Evolutionary conservation across 73 alveolate genomes (phyloP), one percentile per base, ranked within the genome.

Genomic region (Paramecium tetraurelia): DNA sequence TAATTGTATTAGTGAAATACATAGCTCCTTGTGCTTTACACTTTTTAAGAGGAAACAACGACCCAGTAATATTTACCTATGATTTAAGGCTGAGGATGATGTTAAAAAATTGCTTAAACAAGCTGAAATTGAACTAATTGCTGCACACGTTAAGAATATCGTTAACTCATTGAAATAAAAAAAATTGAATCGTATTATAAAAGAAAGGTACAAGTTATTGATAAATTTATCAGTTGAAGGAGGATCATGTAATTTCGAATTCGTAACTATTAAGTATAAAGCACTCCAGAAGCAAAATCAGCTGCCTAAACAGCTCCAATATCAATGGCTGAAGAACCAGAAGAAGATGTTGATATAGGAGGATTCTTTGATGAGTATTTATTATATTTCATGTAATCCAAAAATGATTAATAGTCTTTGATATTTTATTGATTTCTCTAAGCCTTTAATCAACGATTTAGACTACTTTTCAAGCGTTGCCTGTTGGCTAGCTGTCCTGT

Each of bases 331-430:
- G 58, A 21, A 87, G 99, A 98, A 87, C 98, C 96, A 18, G 98
- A 93, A 24, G 99, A 93, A 7, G 99, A 98, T 92, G 94, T 95
- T 84, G 99, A 93, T 83, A 92, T 96, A 92, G 99, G 97, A 58
- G 97, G 97, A 86, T 95, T 98, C 92, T 98, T 98, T 97, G 99
- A 97, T 88, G 92, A 29, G 84, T 0, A 27, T 63, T 53, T 9
- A 53, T 53, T 18, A 53, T 18, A 0, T 53, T 53, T 18, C 35
- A 53, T 53, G 29, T 53, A n/a, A 48, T 48, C 24, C 22, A 46
- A 48, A 6, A 0, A 48, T 48, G 14, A 46, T 12, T 46, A 0
- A 5, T 14, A 40, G 48, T 40, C 3, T 40, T 40, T 7, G 7
- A 8, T 40, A 40, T 40, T 40, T 40, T 7, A 40, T 40, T 40